Percentiles rank a stretch among this genome's conserved stretches.
Evolutionary conservation across 176 grass and related monocot species (phyloP).

Genomic region (Avena atlantica): DNA sequence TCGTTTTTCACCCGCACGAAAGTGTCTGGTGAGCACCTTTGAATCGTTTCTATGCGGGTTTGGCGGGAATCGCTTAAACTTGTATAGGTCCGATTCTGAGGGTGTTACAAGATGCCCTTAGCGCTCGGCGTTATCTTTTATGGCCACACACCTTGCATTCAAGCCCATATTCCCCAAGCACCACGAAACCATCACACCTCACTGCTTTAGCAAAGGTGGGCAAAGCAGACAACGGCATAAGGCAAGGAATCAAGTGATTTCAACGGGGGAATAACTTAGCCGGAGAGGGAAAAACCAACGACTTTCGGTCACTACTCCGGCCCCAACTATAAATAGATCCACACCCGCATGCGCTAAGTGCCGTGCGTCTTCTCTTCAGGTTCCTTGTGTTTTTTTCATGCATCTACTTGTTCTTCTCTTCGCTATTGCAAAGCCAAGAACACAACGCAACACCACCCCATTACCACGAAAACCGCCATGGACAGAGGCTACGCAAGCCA

Average conservation of each 20-base stretch:
- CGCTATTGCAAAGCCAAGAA: slow-evolving; percentile 3
- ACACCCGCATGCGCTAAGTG: background rate
- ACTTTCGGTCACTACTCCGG: background rate
- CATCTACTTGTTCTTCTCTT: slow-evolving; percentile 10
- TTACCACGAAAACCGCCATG: slow-evolving; percentile 27
- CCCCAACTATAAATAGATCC: slow-evolving; percentile 13
- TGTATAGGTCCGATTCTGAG: no score
- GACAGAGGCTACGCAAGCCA: background rate
- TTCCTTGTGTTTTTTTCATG: slow-evolving; percentile 34
- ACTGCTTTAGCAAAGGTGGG: slow-evolving; percentile 8
- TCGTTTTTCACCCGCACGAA: no score
- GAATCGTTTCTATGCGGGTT: no score
- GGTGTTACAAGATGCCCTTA: no score
- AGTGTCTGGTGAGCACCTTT: no score
- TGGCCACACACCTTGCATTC: slow-evolving; percentile 1
- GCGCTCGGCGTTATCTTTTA: no score
- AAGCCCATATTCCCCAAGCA: background rate
- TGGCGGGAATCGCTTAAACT: no score
- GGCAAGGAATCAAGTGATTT: slow-evolving; percentile 19
- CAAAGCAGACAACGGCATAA: slow-evolving; percentile 5
- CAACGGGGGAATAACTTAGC: slow-evolving; percentile 18
- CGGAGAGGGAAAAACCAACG: background rate
- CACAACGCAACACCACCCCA: background rate
- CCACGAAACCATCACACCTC: background rate
- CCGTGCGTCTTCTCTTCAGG: background rate